These are phyloP conservation scores for Mycena galericulata DNA, from an alignment of 768 basidiomycete species.

Conservation along the genomic window DNA sequence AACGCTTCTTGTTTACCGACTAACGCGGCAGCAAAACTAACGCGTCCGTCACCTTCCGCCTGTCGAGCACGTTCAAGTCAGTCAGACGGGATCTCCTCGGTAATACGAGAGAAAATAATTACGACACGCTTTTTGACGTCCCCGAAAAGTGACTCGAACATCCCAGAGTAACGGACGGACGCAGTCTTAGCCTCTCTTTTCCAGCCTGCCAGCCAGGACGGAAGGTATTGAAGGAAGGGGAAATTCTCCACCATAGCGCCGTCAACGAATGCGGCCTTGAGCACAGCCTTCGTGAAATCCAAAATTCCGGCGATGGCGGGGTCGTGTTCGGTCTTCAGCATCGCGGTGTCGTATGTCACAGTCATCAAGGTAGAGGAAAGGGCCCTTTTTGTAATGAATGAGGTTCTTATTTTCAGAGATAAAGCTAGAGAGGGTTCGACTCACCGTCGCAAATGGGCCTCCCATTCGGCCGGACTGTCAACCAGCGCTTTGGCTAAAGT, in stretches of 20 bases:
- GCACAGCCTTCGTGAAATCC: not conserved
- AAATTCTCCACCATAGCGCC: not conserved
- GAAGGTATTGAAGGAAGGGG: conserved; percentile 3
- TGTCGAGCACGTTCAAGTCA: no score
- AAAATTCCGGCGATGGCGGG: not conserved
- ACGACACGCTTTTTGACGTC: conserved; percentile 30
- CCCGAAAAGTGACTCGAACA: conserved; percentile 38
- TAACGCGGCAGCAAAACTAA: not conserved
- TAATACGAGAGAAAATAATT: not conserved
- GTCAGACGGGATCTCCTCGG: no score
- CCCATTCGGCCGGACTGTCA: conserved; percentile 34
- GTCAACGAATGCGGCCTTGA: not conserved
- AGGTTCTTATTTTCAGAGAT: no score
- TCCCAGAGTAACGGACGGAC: conserved; percentile 39
- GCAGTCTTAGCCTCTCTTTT: conserved; percentile 32
- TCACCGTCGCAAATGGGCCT: conserved; percentile 39
- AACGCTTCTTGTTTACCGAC: not conserved
- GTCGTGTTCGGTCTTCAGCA: not conserved
- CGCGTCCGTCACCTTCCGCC: not conserved
- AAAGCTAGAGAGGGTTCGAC: no score
- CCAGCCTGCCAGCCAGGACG: conserved; percentile 8
- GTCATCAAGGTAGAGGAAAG: not conserved
- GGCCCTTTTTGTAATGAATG: not conserved
- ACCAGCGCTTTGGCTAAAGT: conserved; percentile 17
- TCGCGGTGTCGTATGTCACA: not conserved